Evolutionary conservation across 805 yeast genomes (phyloP).

Genomic region (Saccharomycopsis sp.): DNA sequence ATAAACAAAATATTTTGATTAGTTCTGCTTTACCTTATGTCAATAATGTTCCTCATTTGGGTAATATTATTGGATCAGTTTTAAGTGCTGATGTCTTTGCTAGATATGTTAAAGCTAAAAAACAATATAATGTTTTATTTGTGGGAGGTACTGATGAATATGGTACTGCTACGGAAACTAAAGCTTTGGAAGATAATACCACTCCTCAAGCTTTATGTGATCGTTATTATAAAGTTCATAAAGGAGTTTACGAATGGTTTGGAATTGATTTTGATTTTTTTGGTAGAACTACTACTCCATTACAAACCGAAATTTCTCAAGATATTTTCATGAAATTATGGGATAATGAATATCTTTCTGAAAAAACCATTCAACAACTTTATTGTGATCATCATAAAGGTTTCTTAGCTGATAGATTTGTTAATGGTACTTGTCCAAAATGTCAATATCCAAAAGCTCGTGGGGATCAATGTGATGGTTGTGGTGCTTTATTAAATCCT

Average conservation of each 20-base stretch:
- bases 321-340: conserved; percentile 73
- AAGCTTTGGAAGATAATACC: conserved; percentile 88
- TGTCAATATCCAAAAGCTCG: conserved; percentile 95
- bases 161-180: conserved; percentile 99
- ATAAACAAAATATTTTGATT: conserved; percentile 72
- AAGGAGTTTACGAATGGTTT: conserved; percentile 93
- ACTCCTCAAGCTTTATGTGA: conserved; percentile 85
- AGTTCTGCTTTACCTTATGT: conserved; percentile 98
- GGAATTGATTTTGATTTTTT: conserved; percentile 89
- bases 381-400: conserved; percentile 88
- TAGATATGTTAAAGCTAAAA: conserved; percentile 68
- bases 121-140: conserved; percentile 78
- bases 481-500: conserved; percentile 85
- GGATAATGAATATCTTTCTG: conserved; percentile 75
- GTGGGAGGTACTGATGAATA: conserved; percentile 98
- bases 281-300: conserved; percentile 89
- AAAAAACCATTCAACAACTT: conserved; percentile 78
- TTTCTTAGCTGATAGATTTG: conserved; percentile 90
- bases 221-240: conserved; percentile 79
- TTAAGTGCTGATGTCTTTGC: conserved; percentile 90
- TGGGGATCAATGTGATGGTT: conserved; percentile 98
- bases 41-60: conserved; percentile 96
- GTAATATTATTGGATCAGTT: conserved; percentile 93
- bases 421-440: conserved; percentile 95
- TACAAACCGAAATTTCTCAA: conserved; percentile 93